phyloP scores from a whole-genome alignment of 257 asterid species.

The Przewalskia tangutica region DNA sequence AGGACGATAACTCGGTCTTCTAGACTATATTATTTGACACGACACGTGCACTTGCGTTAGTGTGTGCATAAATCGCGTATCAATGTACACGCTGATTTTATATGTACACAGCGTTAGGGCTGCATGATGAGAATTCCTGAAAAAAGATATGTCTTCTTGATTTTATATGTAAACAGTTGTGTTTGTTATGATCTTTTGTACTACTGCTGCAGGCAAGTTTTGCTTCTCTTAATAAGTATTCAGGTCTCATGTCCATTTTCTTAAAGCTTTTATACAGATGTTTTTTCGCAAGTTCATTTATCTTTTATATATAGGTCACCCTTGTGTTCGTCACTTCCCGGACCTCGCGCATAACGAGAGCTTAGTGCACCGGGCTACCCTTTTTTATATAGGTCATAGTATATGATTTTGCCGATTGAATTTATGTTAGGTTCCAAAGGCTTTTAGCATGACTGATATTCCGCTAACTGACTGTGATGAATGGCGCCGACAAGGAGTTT shows the following conservation, averaged over 20 bases:
- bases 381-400: not conserved
- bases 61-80: too few relatives aligned
- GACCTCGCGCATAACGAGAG: too few relatives aligned
- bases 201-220: not conserved
- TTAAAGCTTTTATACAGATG: not conserved
- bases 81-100: too few relatives aligned
- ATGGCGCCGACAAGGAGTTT: not conserved
- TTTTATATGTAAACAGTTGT: not conserved
- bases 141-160: not conserved
- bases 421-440: not conserved
- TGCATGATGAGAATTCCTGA: not conserved
- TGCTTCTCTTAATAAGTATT: not conserved
- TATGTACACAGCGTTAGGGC: too few relatives aligned
- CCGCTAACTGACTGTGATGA: not conserved
- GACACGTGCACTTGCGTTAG: too few relatives aligned
- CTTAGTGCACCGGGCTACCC: too few relatives aligned
- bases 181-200: not conserved
- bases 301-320: not conserved
- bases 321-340: too few relatives aligned
- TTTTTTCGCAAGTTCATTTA: not conserved
- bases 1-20: too few relatives aligned
- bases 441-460: not conserved
- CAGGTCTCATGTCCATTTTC: not conserved
- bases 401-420: not conserved
- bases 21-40: too few relatives aligned